Evolutionary conservation across 352 stramenopile species (phyloP), one percentile per base, ranked within the genome.

Genomic region (Phytopythium delawarense): DNA sequence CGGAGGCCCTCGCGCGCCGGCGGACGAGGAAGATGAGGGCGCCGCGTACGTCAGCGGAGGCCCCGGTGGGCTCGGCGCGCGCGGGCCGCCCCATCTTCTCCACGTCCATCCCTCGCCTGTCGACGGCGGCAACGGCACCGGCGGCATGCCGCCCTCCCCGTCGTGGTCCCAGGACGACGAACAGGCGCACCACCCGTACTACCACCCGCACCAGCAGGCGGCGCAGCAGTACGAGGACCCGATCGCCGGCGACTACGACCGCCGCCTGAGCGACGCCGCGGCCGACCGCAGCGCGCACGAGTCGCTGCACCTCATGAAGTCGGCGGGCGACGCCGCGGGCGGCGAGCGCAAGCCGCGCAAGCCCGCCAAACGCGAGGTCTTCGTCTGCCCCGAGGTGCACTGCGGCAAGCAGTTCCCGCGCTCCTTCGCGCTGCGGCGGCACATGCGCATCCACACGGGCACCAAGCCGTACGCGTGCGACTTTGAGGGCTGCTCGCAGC

Each of bases 351-450:
- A 57, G 51, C 15, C 51, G 51, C 25, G 51, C 13, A 57, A 57
- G 35, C 20, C 54, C 9, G 30, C 42, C 54, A 54, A 66, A 30
- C 45, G 80, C 65, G 79, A 74, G 59, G 67, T 89, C 49, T 95
- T 91, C 55, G 68, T 89, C 45, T 93, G 86, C 63, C 58, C 70
- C 30, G 87, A 94, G 59, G 70, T 81, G 46, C 79, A 92, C 64
- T 96, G 87, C 64, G 87, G 81, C 61, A 96, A 96, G 70, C 74
- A 79, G 53, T 96, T 96, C 63, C 87, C 87, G 25, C 74, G 87
- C 12, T 91, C 81, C 9, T 96, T 96, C 63, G 87, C 87, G 48
- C 72, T 96, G 60, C 75, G 86, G 42, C 76, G 87, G 28, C 87
- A 96, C 64, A 83, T 85, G 81, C 84, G 87, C 61, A 94, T 93